Conservation (phyloP, 148 eudicot species). For the Camellia lanceoleosa region DNA sequence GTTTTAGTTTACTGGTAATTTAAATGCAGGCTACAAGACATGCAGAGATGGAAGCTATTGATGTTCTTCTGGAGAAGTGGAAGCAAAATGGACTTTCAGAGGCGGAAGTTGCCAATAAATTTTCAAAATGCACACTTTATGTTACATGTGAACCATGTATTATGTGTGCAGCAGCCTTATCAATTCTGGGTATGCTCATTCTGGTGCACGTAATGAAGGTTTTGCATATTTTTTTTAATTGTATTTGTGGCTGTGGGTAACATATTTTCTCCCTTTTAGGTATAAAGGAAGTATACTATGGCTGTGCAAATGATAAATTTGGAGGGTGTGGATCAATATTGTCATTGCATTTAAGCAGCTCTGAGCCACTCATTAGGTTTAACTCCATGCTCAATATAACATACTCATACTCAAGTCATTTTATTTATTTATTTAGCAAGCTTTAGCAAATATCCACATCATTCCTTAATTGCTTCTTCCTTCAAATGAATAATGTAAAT, state of each 20-base stretch:
- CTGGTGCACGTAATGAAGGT: neutral
- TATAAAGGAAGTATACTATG: constrained; percentile 78
- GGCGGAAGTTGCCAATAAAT: constrained; percentile 45
- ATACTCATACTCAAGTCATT: neutral
- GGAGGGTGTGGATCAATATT: constrained; percentile 95
- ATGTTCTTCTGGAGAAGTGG: constrained; percentile 66
- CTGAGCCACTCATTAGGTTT: constrained; percentile 31
- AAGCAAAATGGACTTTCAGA: constrained; percentile 48
- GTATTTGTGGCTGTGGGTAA: neutral
- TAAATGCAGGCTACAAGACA: constrained; percentile 62
- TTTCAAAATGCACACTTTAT: constrained; percentile 67
- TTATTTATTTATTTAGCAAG: neutral
- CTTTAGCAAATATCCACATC: neutral
- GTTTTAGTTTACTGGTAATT: neutral
- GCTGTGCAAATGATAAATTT: constrained; percentile 86
- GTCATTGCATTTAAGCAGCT: constrained; percentile 52
- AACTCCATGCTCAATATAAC: neutral
- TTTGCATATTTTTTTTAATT: neutral
- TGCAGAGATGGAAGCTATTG: constrained; percentile 90
- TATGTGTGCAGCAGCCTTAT: constrained; percentile 93
- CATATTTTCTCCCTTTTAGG: constrained; percentile 22
- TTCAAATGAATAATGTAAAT: neutral
- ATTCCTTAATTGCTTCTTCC: neutral
- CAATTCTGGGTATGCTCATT: constrained; percentile 50
- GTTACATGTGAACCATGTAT: constrained; percentile 98